Evolutionary conservation across 495 filamentous ascomycete genomes (phyloP).

Genomic region (Neurospora intermedia): DNA sequence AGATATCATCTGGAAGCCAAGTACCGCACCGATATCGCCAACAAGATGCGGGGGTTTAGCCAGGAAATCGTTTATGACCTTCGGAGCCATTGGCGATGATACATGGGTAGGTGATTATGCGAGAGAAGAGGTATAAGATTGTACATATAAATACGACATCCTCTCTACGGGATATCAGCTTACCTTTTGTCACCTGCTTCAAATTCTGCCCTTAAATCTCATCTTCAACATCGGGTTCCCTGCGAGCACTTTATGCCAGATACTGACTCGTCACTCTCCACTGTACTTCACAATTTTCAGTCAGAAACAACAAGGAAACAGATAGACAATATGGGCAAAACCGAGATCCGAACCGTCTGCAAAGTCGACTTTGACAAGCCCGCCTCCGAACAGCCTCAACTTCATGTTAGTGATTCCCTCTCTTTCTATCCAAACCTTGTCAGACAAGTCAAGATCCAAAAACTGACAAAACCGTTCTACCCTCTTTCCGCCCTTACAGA

Average conservation of each 20-base stretch:
- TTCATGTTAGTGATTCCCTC: conserved; percentile 51
- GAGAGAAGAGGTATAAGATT: background rate
- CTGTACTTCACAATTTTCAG: too few relatives aligned
- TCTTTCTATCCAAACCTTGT: too few relatives aligned
- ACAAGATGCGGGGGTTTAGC: background rate
- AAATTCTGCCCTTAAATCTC: background rate
- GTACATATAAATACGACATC: background rate
- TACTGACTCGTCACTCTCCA: background rate
- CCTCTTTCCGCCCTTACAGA: conserved; percentile 37
- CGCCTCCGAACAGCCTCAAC: conserved; percentile 58
- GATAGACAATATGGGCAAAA: conserved; percentile 15
- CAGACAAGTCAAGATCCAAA: too few relatives aligned
- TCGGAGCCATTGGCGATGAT: background rate
- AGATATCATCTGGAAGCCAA: background rate
- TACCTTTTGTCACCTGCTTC: background rate
- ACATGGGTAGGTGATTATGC: background rate
- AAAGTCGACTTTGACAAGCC: conserved; percentile 71
- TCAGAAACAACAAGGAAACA: background rate
- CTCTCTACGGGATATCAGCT: background rate
- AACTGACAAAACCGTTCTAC: background rate
- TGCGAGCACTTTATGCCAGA: background rate
- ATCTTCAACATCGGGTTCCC: background rate
- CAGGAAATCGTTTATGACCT: too few relatives aligned
- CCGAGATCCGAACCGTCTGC: conserved; percentile 55
- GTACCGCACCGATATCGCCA: background rate